Evolutionary conservation across 768 basidiomycete genomes (phyloP), one percentile per base, ranked within the genome.

Genomic region (Suillus subalutaceus): DNA sequence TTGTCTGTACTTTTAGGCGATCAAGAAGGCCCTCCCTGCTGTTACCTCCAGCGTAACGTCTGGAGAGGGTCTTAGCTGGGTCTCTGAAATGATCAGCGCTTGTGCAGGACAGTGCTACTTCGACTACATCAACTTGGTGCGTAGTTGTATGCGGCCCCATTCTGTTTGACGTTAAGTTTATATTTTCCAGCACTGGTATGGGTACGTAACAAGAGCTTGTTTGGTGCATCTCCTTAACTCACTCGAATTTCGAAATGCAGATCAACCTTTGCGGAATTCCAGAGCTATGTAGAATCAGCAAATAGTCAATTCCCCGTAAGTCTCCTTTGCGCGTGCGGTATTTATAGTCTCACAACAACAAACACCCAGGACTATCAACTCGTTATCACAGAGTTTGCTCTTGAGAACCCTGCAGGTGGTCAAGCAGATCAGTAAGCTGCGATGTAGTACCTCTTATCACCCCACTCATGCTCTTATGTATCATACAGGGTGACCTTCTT

Each of bases 21-120:
- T 80, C 48, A 78, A 77, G 73, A 80, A 79, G 62, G 79, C 79
- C 2, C 76, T 80, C 38, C 79, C 79, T 6, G 75, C 79, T 0
- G 73, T 80, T 9, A 75, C 78, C 12, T 77, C 79, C 23, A 79
- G 78, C n/a, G 63, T 66, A 13, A 35, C 63, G 7, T 26, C 78
- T 41, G 79, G 79, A 2, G 53, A 79, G 64, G 79, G 79, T 18
- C 63, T 80, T 32, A 72, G 71, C 40, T 80, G 79, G 80, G 35
- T 80, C 32, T 70, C 72, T 26, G 60, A 78, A 61, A 75, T 81
- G 73, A 74, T 80, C 64, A 60, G 48, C 20, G 78, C 78, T 10
- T 80, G 79, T 64, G 72, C 66, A 37, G 77, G 79, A 23, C n/a
- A 63, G n/a, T 80, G 79, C 66, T 72, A 72, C 66, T 77, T 72